These are phyloP conservation scores for Amylostereum chailletii DNA, from an alignment of 1,284 basidiomycete species.

Conservation along the genomic window DNA sequence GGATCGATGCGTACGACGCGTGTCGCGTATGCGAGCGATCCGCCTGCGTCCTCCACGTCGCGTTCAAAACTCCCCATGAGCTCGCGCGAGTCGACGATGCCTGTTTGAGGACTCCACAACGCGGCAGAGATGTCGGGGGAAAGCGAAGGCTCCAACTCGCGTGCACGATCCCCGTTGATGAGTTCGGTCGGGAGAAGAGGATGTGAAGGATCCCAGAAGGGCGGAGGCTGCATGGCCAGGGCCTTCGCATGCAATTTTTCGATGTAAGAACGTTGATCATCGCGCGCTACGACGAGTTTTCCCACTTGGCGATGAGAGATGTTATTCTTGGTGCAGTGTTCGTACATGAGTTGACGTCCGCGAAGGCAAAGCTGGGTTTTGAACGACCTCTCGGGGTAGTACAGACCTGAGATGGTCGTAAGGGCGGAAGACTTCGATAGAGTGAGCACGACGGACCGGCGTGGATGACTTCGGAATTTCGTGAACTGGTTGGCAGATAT, in stretches of 20 bases:
- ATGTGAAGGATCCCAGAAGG: conserved; percentile 12
- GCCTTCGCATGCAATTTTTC: conserved; percentile 62
- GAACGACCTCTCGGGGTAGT: conserved; percentile 79
- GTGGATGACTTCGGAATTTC: conserved; percentile 96
- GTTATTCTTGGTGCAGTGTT: conserved; percentile 56
- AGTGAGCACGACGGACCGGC: conserved; percentile 43
- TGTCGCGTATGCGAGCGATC: conserved; percentile 77
- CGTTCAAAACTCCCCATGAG: conserved; percentile 75
- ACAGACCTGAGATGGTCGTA: conserved; percentile 40
- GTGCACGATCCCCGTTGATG: conserved; percentile 65
- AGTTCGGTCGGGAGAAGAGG: conserved; percentile 58
- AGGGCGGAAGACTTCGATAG: conserved; percentile 1
- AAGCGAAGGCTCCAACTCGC: conserved; percentile 76
- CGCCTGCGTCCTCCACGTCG: conserved; percentile 67
- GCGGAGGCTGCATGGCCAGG: conserved; percentile 36
- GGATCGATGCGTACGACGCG: conserved; percentile 85
- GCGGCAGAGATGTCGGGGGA: conserved; percentile 64
- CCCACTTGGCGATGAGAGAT: conserved; percentile 74
- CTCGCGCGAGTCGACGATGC: conserved; percentile 85
- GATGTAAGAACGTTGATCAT: conserved; percentile 63
- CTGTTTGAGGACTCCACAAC: conserved; percentile 80
- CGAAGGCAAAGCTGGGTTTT: conserved; percentile 86
- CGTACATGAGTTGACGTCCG: conserved; percentile 81
- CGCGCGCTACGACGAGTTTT: conserved; percentile 80
- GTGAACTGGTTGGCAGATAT: conserved; percentile 45